Evolutionary conservation across 805 yeast species (phyloP), one percentile per base, ranked within the genome.

Genomic region (Grigorovia jiainica): DNA sequence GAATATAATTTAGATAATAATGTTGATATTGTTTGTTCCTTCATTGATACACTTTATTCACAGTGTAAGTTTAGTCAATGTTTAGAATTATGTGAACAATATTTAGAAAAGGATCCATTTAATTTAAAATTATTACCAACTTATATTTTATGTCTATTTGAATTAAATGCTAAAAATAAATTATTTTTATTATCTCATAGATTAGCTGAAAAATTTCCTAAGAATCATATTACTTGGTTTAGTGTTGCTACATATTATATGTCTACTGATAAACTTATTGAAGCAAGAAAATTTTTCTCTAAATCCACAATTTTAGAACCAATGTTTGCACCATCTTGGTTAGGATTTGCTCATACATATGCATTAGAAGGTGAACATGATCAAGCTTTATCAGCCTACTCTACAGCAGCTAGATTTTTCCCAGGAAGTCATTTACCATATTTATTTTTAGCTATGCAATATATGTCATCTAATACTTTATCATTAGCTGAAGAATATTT

Each of bases 331-430:
- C 90, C 85, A 40, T 95, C 97, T 1, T 92, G 98, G 98, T 79
- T 92, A 27, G 98, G 97, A 2, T 92, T 92, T 66, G 97, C 97
- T 1, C 97, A 90, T 55, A 89, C 97, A 0, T 92, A 89, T 73
- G 96, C 96, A 0, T 81, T 85, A 3, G 98, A 92, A 60, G 95
- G 96, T n/a, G 99, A 92, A 62, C 97, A 92, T 60, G 99, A 92
- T 60, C 97, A 92, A 62, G 97, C 97, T 1, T 82, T 92, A 18
- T 82, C 96, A 43, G 97, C 97, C 0, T 92, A 89, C 62, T 89
- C 97, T 1, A 89, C 95, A 10, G 97, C 97, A 0, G 87, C 95
- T 1, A 68, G 96, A 47, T 71, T 89, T 34, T 92, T 92, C 54
- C 87, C 89, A 0, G 95, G 95, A 1, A 80, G 89, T 3, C 97